Percentiles rank a stretch among this genome's conserved stretches.
Conservation (phyloP, 306 rosid species). For the Lotus japonicus region DNA sequence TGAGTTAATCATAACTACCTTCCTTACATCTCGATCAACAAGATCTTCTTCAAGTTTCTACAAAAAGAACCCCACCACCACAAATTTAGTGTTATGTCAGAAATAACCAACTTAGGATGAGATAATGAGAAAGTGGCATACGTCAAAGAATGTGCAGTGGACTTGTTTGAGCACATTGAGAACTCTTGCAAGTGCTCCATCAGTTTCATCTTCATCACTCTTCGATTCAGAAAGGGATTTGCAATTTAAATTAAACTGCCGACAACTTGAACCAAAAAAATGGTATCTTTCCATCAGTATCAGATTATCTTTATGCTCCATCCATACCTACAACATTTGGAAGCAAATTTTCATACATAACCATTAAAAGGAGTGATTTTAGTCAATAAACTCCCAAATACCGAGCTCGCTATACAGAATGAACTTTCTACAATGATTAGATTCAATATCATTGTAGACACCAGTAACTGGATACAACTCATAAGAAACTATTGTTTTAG, state of each 20-base stretch:
- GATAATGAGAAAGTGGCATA: conserved; percentile 26
- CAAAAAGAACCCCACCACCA: conserved; percentile 27
- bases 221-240: conserved; percentile 66
- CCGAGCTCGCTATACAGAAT: neutral
- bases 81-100: conserved; percentile 24
- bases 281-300: conserved; percentile 91
- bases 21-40: conserved; percentile 69
- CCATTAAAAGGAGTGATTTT: neutral
- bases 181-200: conserved; percentile 72
- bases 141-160: conserved; percentile 66
- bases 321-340: conserved; percentile 64
- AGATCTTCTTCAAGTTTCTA: conserved; percentile 50
- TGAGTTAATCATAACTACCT: conserved; percentile 36
- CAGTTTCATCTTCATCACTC: conserved; percentile 71
- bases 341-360: conserved; percentile 1
- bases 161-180: conserved; percentile 66
- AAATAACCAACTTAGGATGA: neutral
- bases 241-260: conserved; percentile 67
- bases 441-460: no score
- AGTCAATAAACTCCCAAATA: conserved; percentile 4
- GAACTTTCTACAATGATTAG: neutral
- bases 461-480: no score
- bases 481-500: neutral
- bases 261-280: conserved; percentile 83
- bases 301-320: conserved; percentile 70